phyloP scores from a whole-genome alignment of 73 alveolate species.

The Paraurostyla sp. region DNA sequence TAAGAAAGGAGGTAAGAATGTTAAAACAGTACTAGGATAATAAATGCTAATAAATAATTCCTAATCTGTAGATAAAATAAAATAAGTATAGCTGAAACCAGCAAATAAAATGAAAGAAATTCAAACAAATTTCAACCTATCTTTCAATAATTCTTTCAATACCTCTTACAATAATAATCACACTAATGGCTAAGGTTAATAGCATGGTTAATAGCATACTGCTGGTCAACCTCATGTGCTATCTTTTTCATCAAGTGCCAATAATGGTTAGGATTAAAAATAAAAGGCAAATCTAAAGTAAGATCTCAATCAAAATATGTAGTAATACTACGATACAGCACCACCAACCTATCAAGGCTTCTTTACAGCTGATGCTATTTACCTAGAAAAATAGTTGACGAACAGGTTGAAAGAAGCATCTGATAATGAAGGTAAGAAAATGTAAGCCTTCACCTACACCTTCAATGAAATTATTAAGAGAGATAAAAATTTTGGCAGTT shows the following conservation, averaged over 20 bases:
- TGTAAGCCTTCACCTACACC: conserved; percentile 50
- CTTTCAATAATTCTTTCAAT: conserved; percentile 50
- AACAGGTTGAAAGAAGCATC: conserved; percentile 52
- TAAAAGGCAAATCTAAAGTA: neutral
- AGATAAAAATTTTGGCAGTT: conserved; percentile 48
- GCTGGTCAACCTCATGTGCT: neutral
- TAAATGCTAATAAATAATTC: neutral
- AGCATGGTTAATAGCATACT: no score
- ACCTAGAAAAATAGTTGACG: conserved; percentile 32
- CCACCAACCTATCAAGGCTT: conserved; percentile 39
- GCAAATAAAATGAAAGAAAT: conserved; percentile 10
- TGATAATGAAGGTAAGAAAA: conserved; percentile 53
- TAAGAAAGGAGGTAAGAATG: neutral
- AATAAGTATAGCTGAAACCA: neutral
- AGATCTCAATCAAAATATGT: neutral
- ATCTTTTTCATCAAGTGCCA: conserved; percentile 29
- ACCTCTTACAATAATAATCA: conserved; percentile 41
- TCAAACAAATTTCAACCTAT: conserved; percentile 44
- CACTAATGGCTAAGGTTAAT: no score
- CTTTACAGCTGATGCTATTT: conserved; percentile 55
- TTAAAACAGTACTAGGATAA: neutral
- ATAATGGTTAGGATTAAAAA: neutral
- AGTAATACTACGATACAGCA: no score
- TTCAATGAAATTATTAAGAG: conserved; percentile 49
- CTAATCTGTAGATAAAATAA: conserved; percentile 23